phyloP scores from a whole-genome alignment of 352 stramenopile species.

The Albugo candida region DNA sequence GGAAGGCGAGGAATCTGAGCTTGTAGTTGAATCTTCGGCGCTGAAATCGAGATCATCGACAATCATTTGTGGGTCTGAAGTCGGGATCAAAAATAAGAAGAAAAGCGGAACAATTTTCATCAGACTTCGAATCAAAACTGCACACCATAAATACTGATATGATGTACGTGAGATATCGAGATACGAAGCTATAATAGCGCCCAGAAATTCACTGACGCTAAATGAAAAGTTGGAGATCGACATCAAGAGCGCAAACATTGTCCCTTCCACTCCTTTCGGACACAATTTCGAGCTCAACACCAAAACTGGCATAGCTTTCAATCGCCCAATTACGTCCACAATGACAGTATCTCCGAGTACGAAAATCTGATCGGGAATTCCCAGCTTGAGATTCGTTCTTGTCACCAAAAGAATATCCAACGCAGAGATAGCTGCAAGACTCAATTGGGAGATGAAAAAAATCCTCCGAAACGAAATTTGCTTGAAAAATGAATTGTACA shows the following conservation, averaged over 20 bases:
- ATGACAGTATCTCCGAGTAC: slow-evolving; percentile 90
- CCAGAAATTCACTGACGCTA: slow-evolving; percentile 85
- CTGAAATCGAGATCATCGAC: slow-evolving; percentile 49
- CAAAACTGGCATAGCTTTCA: slow-evolving; percentile 86
- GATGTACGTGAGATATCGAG: slow-evolving; percentile 80
- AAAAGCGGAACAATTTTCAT: slow-evolving; percentile 83
- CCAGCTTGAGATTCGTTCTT: slow-evolving; percentile 76
- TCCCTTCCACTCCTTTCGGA: slow-evolving; percentile 88
- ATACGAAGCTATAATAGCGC: slow-evolving; percentile 72
- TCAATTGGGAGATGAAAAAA: slow-evolving; percentile 76
- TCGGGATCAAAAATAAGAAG: slow-evolving; percentile 71
- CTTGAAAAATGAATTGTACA: slow-evolving; percentile 79
- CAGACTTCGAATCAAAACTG: slow-evolving; percentile 81
- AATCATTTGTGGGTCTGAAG: slow-evolving; percentile 52
- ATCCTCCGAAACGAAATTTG: slow-evolving; percentile 85
- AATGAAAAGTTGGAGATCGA: slow-evolving; percentile 91
- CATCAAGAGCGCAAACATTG: slow-evolving; percentile 94
- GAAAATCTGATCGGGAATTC: slow-evolving; percentile 91
- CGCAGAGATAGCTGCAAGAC: slow-evolving; percentile 43
- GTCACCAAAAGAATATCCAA: slow-evolving; percentile 81
- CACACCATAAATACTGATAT: slow-evolving; percentile 83
- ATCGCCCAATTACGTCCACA: slow-evolving; percentile 51
- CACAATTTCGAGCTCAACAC: slow-evolving; percentile 90
- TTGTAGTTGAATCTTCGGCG: background rate
- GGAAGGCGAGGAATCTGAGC: too few species aligned